Evolutionary conservation across 495 filamentous ascomycete genomes (phyloP).

Genomic region (Articulospora tetracladia): DNA sequence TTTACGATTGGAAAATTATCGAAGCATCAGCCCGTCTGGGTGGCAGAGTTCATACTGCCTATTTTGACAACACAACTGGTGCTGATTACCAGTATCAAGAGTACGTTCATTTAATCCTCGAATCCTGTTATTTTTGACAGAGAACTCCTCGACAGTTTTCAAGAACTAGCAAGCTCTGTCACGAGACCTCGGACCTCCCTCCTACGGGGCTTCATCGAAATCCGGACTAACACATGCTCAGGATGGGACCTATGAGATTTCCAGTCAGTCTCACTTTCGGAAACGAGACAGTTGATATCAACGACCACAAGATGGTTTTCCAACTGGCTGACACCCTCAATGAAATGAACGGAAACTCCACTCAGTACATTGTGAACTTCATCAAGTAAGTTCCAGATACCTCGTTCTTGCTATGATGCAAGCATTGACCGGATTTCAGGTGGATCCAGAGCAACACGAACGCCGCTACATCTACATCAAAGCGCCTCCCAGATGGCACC

Average conservation of each 20-base stretch:
- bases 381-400: slow-evolving; percentile 29
- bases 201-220: no score
- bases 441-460: slow-evolving; percentile 43
- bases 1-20: slow-evolving; percentile 37
- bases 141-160: no score
- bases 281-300: slow-evolving; percentile 52
- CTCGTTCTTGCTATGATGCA: background rate
- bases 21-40: slow-evolving; percentile 26
- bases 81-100: slow-evolving; percentile 67
- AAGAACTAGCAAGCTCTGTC: no score
- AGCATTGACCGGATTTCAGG: slow-evolving; percentile 41
- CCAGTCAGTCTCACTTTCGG: slow-evolving; percentile 45
- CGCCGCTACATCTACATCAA: background rate
- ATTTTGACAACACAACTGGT: slow-evolving; percentile 50
- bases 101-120: background rate
- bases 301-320: slow-evolving; percentile 58
- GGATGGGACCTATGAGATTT: slow-evolving; percentile 69
- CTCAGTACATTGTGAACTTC: slow-evolving; percentile 57
- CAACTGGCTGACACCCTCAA: slow-evolving; percentile 58
- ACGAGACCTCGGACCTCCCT: no score
- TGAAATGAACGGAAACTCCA: slow-evolving; percentile 45
- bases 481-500: background rate
- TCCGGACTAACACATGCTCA: background rate
- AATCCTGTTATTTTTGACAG: no score
- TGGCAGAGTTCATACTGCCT: slow-evolving; percentile 48